Evolutionary conservation across 257 asterid genomes (phyloP).

Genomic region (Capsicum rhomboideum): DNA sequence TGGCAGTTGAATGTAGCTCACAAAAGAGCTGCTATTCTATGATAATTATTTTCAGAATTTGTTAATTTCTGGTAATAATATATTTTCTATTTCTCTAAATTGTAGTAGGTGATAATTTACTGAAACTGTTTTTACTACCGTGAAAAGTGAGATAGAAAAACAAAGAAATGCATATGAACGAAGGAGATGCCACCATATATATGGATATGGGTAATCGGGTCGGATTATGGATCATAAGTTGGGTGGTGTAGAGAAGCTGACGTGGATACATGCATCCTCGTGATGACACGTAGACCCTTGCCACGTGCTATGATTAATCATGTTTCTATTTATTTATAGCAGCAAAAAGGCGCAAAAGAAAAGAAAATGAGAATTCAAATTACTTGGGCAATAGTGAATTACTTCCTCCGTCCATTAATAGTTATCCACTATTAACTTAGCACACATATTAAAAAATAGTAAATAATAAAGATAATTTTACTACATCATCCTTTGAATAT

Average conservation of each 20-base stretch:
- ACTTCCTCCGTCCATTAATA: too few species aligned
- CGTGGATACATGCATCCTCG: conserved; percentile 1
- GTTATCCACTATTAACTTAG: too few species aligned
- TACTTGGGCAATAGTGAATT: neutral
- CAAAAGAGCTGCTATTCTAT: neutral
- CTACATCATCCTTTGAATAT: too few species aligned
- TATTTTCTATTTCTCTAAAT: neutral
- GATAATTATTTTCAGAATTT: neutral
- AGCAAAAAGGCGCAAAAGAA: neutral
- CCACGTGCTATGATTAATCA: neutral
- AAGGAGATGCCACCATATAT: neutral
- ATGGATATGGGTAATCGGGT: conserved; percentile 1
- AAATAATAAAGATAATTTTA: too few species aligned
- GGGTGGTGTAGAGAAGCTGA: conserved; percentile 3
- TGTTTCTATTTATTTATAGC: neutral
- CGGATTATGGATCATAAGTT: neutral
- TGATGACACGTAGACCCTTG: conserved; percentile 4
- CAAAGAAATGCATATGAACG: neutral
- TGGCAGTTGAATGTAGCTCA: conserved; percentile 1
- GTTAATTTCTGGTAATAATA: too few species aligned
- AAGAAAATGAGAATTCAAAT: neutral
- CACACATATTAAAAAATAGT: too few species aligned
- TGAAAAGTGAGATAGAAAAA: neutral
- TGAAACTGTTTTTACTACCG: neutral
- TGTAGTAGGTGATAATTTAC: conserved; percentile 2